Evolutionary conservation across 139 green algal genomes (phyloP).

Genomic region (Astrephomene gubernaculifera): DNA sequence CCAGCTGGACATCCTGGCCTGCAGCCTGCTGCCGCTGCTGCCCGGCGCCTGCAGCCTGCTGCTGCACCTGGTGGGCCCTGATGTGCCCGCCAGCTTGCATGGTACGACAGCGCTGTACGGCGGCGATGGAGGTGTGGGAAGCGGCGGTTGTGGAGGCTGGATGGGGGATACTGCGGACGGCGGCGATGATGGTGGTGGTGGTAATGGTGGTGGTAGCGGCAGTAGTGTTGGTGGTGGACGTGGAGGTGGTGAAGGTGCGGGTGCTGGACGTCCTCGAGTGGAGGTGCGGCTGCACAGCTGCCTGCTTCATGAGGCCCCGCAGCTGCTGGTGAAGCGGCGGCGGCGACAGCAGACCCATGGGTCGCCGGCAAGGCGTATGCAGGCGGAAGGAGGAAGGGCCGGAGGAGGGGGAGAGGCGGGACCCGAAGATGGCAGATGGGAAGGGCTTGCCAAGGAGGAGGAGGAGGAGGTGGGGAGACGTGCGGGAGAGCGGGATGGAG

Average conservation of each 20-base stretch:
- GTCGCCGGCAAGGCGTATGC: too few species aligned
- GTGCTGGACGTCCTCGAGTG: not conserved
- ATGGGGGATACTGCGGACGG: not conserved
- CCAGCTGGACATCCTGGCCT: conserved; percentile 31
- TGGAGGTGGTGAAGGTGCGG: not conserved
- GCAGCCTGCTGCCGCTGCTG: conserved; percentile 54
- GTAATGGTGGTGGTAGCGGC: not conserved
- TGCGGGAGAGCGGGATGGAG: not conserved
- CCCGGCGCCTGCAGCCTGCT: not conserved
- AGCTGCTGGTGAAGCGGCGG: not conserved
- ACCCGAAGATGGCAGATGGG: too few species aligned
- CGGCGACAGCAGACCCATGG: too few species aligned
- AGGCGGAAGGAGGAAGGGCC: too few species aligned
- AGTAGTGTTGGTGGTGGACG: not conserved
- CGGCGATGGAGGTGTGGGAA: not conserved
- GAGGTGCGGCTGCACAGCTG: not conserved
- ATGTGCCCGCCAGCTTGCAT: conserved; percentile 5
- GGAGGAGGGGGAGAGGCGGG: too few species aligned
- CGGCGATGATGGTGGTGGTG: not conserved
- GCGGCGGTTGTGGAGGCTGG: not conserved
- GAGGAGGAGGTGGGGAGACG: not conserved
- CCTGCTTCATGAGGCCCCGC: conserved; percentile 8
- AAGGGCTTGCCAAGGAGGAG: not conserved
- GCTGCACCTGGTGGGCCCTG: conserved; percentile 18
- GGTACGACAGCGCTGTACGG: not conserved